Base-by-base conservation (phyloP, 164 flowering plant genomes). In the Kingdonia uniflora region DNA sequence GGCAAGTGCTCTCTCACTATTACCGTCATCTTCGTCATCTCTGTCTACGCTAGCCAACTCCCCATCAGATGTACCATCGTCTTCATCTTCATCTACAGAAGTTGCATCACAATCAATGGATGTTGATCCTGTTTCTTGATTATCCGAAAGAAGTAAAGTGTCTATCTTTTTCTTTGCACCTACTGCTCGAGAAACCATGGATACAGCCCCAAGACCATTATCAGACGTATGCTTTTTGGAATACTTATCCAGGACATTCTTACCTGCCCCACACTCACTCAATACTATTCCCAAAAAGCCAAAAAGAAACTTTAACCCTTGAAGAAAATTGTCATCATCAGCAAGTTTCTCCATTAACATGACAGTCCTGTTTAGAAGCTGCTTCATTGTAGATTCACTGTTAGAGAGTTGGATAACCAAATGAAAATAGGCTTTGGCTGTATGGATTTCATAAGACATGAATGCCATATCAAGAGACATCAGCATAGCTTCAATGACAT, bases 11-110 rank as follows among this genome's bases (percentile, higher is more conserved):
- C 71, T 83, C 57, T 94, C 99, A 69, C 88, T 81, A 69, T 79
- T 83, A 51, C 60, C 49, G 64, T 88, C 97, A 17, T 89, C 97
- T 42, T 89, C 97, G 23, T 87, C 99, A 62, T 89, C 99, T 70
- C 82, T 94, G 52, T 89, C 96, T 26, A 87, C 54, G 69, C 95
- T 83, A 65, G 80, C 92, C 57, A 76, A 71, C 58, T 94, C 99
- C 55, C 99, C 99, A 76, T 94, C 99, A 56, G 99, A 94, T 55
- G 99, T 94, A 49, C 96, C 99, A 74, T 94, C 97, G 72, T 94
- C 99, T 68, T 88, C 99, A 73, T 89, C 99, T 45, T 94, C 99
- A 72, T 94, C 99, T 6, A 76, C 70, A 52, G 95, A 89, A 57
- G 81, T 80, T 51, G 92, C 96, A 76, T 94, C 99, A 72, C 96